phyloP scores from a whole-genome alignment of 2,329 filamentous ascomycete genomes.

The Pseudogymnoascus sp. region DNA sequence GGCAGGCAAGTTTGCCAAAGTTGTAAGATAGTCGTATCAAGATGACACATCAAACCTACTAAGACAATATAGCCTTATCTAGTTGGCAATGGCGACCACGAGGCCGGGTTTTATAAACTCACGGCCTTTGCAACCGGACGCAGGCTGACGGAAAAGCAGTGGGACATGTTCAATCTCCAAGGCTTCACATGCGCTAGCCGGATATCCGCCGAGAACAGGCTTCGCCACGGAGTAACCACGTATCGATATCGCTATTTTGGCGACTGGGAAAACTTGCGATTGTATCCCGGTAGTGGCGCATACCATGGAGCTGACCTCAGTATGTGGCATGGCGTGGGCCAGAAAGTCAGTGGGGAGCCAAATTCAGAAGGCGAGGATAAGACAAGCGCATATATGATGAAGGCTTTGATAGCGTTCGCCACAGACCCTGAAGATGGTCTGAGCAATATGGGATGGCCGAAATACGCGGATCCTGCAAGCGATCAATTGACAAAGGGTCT shows the following conservation, averaged over 20 bases:
- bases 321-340: conserved; percentile 23
- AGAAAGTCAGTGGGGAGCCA: conserved; percentile 21
- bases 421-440: conserved; percentile 26
- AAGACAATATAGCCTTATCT: conserved; percentile 12
- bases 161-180: conserved; percentile 24
- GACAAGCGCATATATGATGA: conserved; percentile 18
- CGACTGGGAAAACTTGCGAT: conserved; percentile 23
- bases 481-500: not conserved
- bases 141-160: conserved; percentile 20
- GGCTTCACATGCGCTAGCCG: conserved; percentile 28
- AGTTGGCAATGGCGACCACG: conserved; percentile 29
- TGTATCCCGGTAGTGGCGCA: conserved; percentile 22
- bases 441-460: conserved; percentile 14
- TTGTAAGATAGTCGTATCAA: conserved; percentile 17
- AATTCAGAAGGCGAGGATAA: conserved; percentile 11
- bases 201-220: conserved; percentile 14
- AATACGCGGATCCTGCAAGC: conserved; percentile 1
- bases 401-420: conserved; percentile 30
- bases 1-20: conserved; percentile 17
- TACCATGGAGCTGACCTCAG: conserved; percentile 27
- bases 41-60: not conserved
- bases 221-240: conserved; percentile 19
- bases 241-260: conserved; percentile 29
- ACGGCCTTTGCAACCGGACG: conserved; percentile 18
- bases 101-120: conserved; percentile 26